A percentile compares a stretch with the other conserved stretches of the same genome.
Evolutionary conservation across 352 stramenopile species (phyloP).

Genomic region (Phytophthora constricta): DNA sequence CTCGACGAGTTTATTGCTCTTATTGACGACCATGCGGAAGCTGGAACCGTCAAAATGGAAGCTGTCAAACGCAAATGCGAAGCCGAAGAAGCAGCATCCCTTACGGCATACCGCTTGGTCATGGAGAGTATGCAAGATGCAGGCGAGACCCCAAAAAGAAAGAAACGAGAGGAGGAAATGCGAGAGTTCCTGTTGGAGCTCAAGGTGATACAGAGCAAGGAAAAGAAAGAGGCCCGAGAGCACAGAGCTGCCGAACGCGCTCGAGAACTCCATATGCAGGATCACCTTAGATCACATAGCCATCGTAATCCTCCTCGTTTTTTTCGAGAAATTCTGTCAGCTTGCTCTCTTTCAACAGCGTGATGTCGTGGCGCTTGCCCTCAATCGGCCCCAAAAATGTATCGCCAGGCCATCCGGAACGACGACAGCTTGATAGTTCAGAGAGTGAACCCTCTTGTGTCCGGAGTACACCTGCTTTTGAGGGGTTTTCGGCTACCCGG

Average conservation of each 20-base stretch:
- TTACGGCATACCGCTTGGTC: background rate
- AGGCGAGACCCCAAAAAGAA: slow-evolving; percentile 3
- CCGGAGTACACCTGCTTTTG: slow-evolving; percentile 17
- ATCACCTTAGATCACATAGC: slow-evolving; percentile 7
- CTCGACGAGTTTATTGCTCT: slow-evolving; percentile 16
- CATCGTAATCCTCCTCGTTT: background rate
- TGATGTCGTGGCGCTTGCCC: background rate
- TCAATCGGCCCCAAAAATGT: slow-evolving; percentile 11
- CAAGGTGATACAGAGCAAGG: slow-evolving; percentile 11
- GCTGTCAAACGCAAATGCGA: slow-evolving; percentile 4
- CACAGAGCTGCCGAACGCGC: slow-evolving; percentile 8
- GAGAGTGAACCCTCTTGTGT: slow-evolving; percentile 15
- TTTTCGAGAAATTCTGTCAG: slow-evolving; percentile 2
- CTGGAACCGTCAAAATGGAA: slow-evolving; percentile 4
- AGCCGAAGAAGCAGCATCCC: background rate
- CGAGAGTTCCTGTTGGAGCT: slow-evolving; percentile 8
- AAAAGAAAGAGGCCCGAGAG: slow-evolving; percentile 5
- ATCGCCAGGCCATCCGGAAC: slow-evolving; percentile 4
- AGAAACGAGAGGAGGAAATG: slow-evolving; percentile 8
- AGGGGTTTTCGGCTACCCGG: slow-evolving; percentile 10
- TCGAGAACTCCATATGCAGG: slow-evolving; percentile 8
- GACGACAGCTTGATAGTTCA: slow-evolving; percentile 17
- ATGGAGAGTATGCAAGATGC: background rate
- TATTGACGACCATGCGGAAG: slow-evolving; percentile 8
- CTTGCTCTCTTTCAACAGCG: slow-evolving; percentile 8